Conservation (phyloP, 345 rosid genomes). For the Geranium brycei region DNA sequence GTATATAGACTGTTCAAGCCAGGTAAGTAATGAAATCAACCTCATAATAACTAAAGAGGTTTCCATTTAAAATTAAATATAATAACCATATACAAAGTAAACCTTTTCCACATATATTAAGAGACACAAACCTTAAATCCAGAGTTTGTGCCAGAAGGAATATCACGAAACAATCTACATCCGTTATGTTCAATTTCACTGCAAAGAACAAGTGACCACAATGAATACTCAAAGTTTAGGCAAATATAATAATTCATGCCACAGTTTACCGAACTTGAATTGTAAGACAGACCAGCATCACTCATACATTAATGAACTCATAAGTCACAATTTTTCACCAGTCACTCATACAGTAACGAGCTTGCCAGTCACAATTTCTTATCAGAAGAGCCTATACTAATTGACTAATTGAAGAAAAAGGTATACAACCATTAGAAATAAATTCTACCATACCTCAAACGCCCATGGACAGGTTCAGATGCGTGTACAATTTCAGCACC, state of each 20-base stretch:
- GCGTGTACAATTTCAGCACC: constrained; percentile 86
- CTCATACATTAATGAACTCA: not conserved
- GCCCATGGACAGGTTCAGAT: constrained; percentile 88
- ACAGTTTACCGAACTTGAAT: not conserved
- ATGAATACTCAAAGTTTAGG: not conserved
- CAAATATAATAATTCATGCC: not conserved
- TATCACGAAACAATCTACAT: constrained; percentile 47
- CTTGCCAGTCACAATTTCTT: not conserved
- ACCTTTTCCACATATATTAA: constrained; percentile 1
- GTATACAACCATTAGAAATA: constrained; percentile 4
- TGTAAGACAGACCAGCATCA: not conserved
- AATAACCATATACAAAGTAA: constrained; percentile 2
- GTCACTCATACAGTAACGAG: not conserved
- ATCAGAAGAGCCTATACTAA: not conserved
- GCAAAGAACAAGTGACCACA: constrained; percentile 14
- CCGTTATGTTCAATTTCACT: constrained; percentile 87
- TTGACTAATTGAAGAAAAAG: not conserved
- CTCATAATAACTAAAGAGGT: not conserved
- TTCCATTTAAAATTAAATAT: not conserved
- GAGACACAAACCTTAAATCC: constrained; percentile 62
- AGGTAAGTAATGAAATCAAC: not conserved
- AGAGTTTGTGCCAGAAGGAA: constrained; percentile 72
- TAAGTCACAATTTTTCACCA: not conserved
- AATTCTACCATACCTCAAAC: constrained; percentile 53
- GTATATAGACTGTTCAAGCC: not conserved